Evolutionary conservation across 352 stramenopile genomes (phyloP), one percentile per base, ranked within the genome.

Genomic region (Bremia lactucae): DNA sequence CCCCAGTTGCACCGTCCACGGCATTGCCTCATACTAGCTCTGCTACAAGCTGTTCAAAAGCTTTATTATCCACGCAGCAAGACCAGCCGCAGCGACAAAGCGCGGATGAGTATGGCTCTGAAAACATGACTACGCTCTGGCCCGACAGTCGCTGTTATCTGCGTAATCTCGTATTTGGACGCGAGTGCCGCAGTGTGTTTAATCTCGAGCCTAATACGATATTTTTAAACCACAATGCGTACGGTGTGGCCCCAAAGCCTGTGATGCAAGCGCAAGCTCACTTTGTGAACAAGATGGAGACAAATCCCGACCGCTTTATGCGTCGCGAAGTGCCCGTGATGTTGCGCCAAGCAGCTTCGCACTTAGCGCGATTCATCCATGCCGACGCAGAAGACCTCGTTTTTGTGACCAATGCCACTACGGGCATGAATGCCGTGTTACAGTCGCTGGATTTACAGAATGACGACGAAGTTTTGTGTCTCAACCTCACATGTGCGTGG

Each of bases 251-350:
- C 0, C 72, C 69, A 14, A 83, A 81, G 46, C 65, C 70, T 40
- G 79, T 91, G 11, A 74, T 91, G 40, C 73, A 86, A 49, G 79
- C 79, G 21, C 79, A 91, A 18, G 77, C 76, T 9, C 72, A 88
- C 48, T 88, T 88, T 46, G 75, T 88, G 16, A 87, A 87, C 61
- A 76, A 83, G 62, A 89, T 92, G 79, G 79, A 92, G 56, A 72
- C 71, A 55, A 89, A 89, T 25, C 79, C 79, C 3, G 79, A 92
- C 48, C 63, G 77, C n/a, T 92, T 88, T 54, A 72, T 89, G 52
- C 74, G 79, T 2, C 71, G 68, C 24, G 79, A 92, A 40, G 55
- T 58, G 36, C 69, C 72, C 0, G 51, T 52, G 16, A 46, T 87
- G 52, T 60, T 92, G 38, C 74, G 77, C 22, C 64, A 83, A 38